These are phyloP conservation scores for Rhinocladiella mackenziei DNA, from an alignment of 2,329 filamentous ascomycete species.

Conservation along the genomic window DNA sequence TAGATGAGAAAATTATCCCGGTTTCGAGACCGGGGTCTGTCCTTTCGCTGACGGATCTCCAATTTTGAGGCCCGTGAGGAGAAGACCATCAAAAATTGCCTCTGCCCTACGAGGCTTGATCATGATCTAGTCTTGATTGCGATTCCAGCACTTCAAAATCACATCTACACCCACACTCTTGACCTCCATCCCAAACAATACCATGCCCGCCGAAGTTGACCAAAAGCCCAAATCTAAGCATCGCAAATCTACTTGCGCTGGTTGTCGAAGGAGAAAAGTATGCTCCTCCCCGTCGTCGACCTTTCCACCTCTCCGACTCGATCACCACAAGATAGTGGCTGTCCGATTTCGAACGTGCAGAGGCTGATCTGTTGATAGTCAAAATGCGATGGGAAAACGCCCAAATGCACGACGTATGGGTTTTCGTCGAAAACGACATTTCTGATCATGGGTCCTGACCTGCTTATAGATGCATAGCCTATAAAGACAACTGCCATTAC, in stretches of 20 bases:
- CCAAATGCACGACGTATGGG: slow-evolving; percentile 28
- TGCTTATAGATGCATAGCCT: slow-evolving; percentile 25
- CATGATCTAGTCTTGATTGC: slow-evolving; percentile 7
- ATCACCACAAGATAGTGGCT: background rate
- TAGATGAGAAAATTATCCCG: slow-evolving; percentile 12
- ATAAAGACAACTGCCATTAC: slow-evolving; percentile 30
- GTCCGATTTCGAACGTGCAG: background rate
- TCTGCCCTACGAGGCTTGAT: slow-evolving; percentile 17
- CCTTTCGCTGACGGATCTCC: slow-evolving; percentile 17
- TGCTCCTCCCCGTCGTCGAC: background rate
- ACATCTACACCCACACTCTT: background rate
- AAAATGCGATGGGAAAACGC: slow-evolving; percentile 29
- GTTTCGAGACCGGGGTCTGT: slow-evolving; percentile 1
- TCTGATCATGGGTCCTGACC: background rate
- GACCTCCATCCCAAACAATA: background rate
- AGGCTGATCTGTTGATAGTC: slow-evolving; percentile 23
- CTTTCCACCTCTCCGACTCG: background rate
- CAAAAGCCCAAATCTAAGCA: slow-evolving; percentile 28
- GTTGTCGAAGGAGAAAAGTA: slow-evolving; percentile 29
- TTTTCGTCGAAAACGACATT: background rate
- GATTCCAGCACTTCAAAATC: slow-evolving; percentile 1
- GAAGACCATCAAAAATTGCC: slow-evolving; percentile 12
- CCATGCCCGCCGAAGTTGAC: slow-evolving; percentile 21
- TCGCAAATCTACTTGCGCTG: slow-evolving; percentile 28
- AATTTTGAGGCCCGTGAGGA: slow-evolving; percentile 15